These are phyloP conservation scores for Talaromyces sp. DNA, from an alignment of 2,329 filamentous ascomycete genomes.

Conservation along the genomic window DNA sequence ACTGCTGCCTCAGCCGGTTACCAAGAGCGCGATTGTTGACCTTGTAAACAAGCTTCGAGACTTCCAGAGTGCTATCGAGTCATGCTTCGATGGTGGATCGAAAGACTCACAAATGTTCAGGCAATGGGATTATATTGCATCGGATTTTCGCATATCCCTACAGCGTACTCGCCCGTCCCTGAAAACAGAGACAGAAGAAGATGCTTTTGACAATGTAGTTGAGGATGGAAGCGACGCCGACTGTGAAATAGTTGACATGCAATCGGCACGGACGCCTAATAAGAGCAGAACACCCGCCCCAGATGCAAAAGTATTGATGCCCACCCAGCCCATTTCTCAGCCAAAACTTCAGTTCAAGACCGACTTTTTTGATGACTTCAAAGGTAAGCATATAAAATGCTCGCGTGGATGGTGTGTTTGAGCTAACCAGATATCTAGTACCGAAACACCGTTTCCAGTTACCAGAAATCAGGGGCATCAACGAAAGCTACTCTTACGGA, in stretches of 20 bases:
- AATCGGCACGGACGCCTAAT: background rate
- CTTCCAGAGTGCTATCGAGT: slow-evolving; percentile 52
- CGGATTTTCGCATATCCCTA: slow-evolving; percentile 48
- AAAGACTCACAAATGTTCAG: slow-evolving; percentile 37
- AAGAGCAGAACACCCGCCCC: background rate
- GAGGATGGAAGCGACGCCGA: slow-evolving; percentile 19
- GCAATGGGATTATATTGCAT: slow-evolving; percentile 41
- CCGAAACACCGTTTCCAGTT: slow-evolving; percentile 23
- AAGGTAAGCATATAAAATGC: background rate
- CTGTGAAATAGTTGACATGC: slow-evolving; percentile 18
- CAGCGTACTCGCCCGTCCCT: slow-evolving; percentile 37
- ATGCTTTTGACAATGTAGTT: slow-evolving; percentile 30
- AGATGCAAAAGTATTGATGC: background rate
- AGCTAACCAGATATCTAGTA: background rate
- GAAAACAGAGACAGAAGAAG: slow-evolving; percentile 24
- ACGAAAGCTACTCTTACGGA: slow-evolving; percentile 49
- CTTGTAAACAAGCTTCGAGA: slow-evolving; percentile 54
- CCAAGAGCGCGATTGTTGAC: slow-evolving; percentile 59
- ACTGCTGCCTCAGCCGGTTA: slow-evolving; percentile 61
- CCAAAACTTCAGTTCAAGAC: slow-evolving; percentile 12
- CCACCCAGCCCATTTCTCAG: background rate
- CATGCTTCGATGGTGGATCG: slow-evolving; percentile 49
- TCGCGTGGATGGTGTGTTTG: background rate
- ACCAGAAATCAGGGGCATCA: slow-evolving; percentile 48
- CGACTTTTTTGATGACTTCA: slow-evolving; percentile 18